These are phyloP conservation scores for Plasmodium sp. DNA, from an alignment of 169 alveolate genomes.

Conservation along the genomic window DNA sequence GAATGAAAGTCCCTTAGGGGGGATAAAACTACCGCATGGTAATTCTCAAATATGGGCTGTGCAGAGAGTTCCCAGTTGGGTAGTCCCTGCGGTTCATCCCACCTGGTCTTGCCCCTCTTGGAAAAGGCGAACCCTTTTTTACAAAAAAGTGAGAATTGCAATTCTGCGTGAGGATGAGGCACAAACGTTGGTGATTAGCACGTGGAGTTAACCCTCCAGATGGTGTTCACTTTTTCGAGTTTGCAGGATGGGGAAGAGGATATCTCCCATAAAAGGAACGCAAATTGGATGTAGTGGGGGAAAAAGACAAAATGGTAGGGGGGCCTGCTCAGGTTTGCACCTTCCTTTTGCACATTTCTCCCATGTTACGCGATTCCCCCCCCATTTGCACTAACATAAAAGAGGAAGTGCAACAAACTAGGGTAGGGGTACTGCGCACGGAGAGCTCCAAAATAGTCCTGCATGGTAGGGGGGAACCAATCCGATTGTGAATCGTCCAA, in stretches of 20 bases:
- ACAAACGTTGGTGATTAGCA: background rate
- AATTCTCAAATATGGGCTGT: background rate
- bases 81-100: background rate
- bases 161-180: background rate
- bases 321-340: background rate
- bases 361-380: background rate
- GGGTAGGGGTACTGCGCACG: constrained; percentile 5
- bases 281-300: background rate
- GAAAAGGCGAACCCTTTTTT: background rate
- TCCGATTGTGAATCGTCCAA: background rate
- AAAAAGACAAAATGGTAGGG: background rate
- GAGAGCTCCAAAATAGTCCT: background rate
- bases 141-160: background rate
- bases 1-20: background rate
- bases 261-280: background rate
- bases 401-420: constrained; percentile 40
- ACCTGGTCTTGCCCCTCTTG: background rate
- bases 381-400: constrained; percentile 3
- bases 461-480: background rate
- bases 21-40: background rate
- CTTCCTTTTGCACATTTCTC: background rate
- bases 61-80: background rate
- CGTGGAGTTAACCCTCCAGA: background rate
- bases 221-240: too few relatives aligned
- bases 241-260: background rate